phyloP scores from a whole-genome alignment of 805 yeast genomes.

The Sugiyamaella marilandica region DNA sequence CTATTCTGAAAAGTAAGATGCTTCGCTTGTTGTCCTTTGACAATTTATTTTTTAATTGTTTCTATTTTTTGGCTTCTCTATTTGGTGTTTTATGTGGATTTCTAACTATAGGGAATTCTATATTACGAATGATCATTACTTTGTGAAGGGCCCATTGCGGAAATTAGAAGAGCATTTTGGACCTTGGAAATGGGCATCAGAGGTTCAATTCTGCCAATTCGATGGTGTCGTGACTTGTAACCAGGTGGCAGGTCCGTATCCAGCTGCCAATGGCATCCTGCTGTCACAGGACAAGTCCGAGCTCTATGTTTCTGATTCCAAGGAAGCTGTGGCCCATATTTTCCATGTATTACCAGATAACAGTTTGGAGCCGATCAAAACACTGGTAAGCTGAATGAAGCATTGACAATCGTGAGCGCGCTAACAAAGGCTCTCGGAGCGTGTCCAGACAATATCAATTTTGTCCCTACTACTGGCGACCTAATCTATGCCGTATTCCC shows the following conservation, averaged over 20 bases:
- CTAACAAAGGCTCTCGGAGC: background rate
- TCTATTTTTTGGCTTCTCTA: too few relatives aligned
- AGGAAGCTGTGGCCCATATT: constrained; percentile 1
- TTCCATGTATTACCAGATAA: background rate
- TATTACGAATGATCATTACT: constrained; percentile 13
- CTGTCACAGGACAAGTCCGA: background rate
- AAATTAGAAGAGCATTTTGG: constrained; percentile 9
- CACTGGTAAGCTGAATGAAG: background rate
- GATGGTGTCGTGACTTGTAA: background rate
- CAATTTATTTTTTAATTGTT: background rate
- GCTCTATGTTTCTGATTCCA: constrained; percentile 24
- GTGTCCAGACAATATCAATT: constrained; percentile 3
- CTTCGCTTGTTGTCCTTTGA: background rate
- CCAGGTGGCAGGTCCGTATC: background rate
- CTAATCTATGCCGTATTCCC: constrained; percentile 5
- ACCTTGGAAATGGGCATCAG: constrained; percentile 14
- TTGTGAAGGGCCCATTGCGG: constrained; percentile 5
- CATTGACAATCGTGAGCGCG: too few relatives aligned
- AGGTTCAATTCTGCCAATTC: constrained; percentile 6
- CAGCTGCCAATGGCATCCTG: constrained; percentile 8
- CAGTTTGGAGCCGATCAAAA: background rate
- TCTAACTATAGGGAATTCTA: constrained; percentile 6
- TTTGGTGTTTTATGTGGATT: background rate
- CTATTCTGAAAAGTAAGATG: constrained; percentile 1
- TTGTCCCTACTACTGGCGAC: constrained; percentile 2